These are phyloP conservation scores for Neurospora tetrasperma DNA, from an alignment of 495 filamentous ascomycete species.

Conservation along the genomic window DNA sequence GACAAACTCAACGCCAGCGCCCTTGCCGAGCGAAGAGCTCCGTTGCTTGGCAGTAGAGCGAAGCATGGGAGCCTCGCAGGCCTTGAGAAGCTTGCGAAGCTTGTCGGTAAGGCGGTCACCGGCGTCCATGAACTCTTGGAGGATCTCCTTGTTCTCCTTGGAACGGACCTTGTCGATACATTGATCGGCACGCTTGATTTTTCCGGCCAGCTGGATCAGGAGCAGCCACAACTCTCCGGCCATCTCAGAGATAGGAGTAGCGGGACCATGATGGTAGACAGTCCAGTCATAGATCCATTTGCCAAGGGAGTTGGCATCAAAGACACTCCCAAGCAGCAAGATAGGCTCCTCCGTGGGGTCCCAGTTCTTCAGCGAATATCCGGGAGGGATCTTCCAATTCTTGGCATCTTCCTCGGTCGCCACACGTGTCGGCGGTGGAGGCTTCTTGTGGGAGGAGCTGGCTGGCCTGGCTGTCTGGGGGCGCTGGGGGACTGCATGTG, in stretches of 20 bases:
- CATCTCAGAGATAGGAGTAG: constrained; percentile 80
- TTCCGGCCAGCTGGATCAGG: constrained; percentile 90
- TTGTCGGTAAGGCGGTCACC: constrained; percentile 81
- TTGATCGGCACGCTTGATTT: constrained; percentile 86
- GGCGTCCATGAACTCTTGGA: constrained; percentile 86
- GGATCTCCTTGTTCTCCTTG: constrained; percentile 63
- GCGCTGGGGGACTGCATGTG: constrained; percentile 23
- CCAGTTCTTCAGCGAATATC: constrained; percentile 98
- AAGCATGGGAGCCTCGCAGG: constrained; percentile 86
- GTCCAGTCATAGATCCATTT: constrained; percentile 99
- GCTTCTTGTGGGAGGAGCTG: constrained; percentile 25
- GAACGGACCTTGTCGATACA: constrained; percentile 62
- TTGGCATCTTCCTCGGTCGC: constrained; percentile 82
- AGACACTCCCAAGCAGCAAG: constrained; percentile 87
- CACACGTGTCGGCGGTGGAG: constrained; percentile 36
- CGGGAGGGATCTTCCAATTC: constrained; percentile 70
- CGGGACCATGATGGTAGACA: constrained; percentile 78
- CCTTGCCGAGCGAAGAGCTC: constrained; percentile 76
- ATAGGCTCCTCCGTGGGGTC: constrained; percentile 88
- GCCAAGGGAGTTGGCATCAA: constrained; percentile 93
- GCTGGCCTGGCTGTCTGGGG: constrained; percentile 36
- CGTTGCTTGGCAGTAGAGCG: constrained; percentile 45
- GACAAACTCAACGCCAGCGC: constrained; percentile 91
- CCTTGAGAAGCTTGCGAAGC: constrained; percentile 77
- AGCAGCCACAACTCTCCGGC: constrained; percentile 93